Conservation (phyloP, 1,284 basidiomycete species). For the Cerioporus squamosus region DNA sequence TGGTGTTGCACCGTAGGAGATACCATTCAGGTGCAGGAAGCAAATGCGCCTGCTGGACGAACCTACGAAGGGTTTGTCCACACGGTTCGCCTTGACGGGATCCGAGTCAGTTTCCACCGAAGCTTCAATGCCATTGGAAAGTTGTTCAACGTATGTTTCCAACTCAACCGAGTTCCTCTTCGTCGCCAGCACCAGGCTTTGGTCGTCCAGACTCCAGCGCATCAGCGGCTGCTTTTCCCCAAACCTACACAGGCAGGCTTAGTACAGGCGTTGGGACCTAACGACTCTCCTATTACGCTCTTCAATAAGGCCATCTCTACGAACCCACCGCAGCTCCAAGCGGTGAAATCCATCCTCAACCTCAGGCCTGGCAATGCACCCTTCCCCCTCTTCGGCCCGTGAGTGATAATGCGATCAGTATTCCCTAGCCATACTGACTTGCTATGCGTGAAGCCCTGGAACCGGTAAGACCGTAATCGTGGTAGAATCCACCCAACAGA, state of each 20-base stretch:
- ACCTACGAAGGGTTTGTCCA: conserved; percentile 67
- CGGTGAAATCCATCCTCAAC: conserved; percentile 54
- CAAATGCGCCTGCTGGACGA: conserved; percentile 38
- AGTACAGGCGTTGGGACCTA: conserved; percentile 11
- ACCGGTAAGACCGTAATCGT: conserved; percentile 74
- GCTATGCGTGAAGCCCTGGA: conserved; percentile 48
- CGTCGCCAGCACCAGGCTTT: conserved; percentile 64
- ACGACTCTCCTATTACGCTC: conserved; percentile 22
- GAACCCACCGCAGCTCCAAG: conserved; percentile 58
- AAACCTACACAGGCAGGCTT: conserved; percentile 30
- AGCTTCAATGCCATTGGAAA: conserved; percentile 44
- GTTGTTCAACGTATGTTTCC: conserved; percentile 59
- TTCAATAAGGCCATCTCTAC: conserved; percentile 49
- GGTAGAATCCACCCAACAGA: conserved; percentile 66
- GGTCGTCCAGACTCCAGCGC: conserved; percentile 40
- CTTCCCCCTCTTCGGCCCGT: conserved; percentile 72
- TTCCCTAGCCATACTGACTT: background rate
- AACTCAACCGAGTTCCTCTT: conserved; percentile 55
- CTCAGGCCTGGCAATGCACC: conserved; percentile 51
- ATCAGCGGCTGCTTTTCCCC: conserved; percentile 50
- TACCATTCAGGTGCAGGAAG: conserved; percentile 54
- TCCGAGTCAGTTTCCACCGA: conserved; percentile 54
- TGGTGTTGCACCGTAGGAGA: conserved; percentile 46
- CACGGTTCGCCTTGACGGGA: conserved; percentile 50
- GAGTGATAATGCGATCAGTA: conserved; percentile 33